phyloP scores from a whole-genome alignment of 768 basidiomycete species.

The Lentinula guzmanii region DNA sequence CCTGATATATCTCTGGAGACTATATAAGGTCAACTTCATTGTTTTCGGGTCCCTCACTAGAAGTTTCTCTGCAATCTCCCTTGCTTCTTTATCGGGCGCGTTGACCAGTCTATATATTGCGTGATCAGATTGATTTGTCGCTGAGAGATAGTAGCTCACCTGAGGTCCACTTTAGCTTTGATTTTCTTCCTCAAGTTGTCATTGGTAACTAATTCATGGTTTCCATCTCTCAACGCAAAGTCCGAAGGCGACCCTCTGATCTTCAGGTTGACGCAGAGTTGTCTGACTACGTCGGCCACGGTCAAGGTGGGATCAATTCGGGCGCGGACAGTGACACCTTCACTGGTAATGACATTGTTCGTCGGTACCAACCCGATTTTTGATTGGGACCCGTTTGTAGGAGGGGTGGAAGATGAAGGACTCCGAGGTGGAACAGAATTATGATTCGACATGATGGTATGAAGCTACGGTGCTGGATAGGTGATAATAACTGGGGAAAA shows the following conservation, averaged over 20 bases:
- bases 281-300: slow-evolving; percentile 79
- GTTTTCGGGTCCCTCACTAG: slow-evolving; percentile 49
- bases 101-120: slow-evolving; percentile 61
- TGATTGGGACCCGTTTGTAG: slow-evolving; percentile 26
- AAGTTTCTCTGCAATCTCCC: slow-evolving; percentile 71
- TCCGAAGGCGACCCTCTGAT: slow-evolving; percentile 67
- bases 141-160: slow-evolving; percentile 37
- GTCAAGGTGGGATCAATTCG: slow-evolving; percentile 81
- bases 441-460: slow-evolving; percentile 3
- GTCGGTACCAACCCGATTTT: slow-evolving; percentile 66
- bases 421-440: slow-evolving; percentile 27
- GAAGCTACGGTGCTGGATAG: not conserved
- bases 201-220: slow-evolving; percentile 78
- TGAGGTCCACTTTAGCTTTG: slow-evolving; percentile 69
- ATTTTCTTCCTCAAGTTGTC: slow-evolving; percentile 84
- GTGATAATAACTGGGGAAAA: slow-evolving; percentile 1
- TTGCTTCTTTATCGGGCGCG: slow-evolving; percentile 74
- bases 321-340: slow-evolving; percentile 70
- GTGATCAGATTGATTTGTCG: not conserved
- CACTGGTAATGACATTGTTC: slow-evolving; percentile 75
- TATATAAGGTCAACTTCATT: slow-evolving; percentile 65
- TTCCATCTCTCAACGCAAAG: slow-evolving; percentile 78
- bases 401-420: slow-evolving; percentile 24
- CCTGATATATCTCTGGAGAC: slow-evolving; percentile 73
- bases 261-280: slow-evolving; percentile 76